These are phyloP conservation scores for Pyrenophora tritici-repentis DNA, from an alignment of 2,329 filamentous ascomycete species.

Conservation along the genomic window DNA sequence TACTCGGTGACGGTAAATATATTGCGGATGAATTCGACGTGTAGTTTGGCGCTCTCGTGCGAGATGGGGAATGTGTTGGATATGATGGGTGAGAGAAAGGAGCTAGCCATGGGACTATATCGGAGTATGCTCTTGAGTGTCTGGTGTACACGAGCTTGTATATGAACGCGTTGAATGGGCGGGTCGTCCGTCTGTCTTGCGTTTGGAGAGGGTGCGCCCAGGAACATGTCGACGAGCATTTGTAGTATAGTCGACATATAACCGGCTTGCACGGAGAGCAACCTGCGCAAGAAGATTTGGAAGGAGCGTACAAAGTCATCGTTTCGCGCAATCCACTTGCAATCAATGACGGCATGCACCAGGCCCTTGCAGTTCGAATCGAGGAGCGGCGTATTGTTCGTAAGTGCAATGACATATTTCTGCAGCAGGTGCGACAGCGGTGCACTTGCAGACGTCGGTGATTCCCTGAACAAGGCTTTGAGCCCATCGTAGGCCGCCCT, in stretches of 20 bases:
- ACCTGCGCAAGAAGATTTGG: slow-evolving; percentile 60
- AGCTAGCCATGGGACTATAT: slow-evolving; percentile 78
- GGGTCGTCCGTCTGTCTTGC: slow-evolving; percentile 60
- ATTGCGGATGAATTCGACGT: slow-evolving; percentile 87
- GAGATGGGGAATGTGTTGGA: slow-evolving; percentile 74
- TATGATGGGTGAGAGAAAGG: slow-evolving; percentile 70
- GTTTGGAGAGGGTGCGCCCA: slow-evolving; percentile 60
- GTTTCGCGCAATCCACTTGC: slow-evolving; percentile 66
- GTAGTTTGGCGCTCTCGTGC: slow-evolving; percentile 75
- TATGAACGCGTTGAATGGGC: slow-evolving; percentile 64
- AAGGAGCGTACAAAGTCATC: slow-evolving; percentile 63
- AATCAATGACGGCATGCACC: slow-evolving; percentile 62
- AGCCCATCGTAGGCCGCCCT: slow-evolving; percentile 62
- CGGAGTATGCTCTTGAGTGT: slow-evolving; percentile 76
- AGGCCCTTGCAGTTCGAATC: slow-evolving; percentile 62
- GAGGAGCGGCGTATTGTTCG: slow-evolving; percentile 60
- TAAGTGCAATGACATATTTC: slow-evolving; percentile 64
- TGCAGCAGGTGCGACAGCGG: slow-evolving; percentile 59
- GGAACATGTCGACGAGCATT: slow-evolving; percentile 81
- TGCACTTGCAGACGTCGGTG: slow-evolving; percentile 54
- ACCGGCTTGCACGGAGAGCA: slow-evolving; percentile 81
- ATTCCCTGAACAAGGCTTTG: slow-evolving; percentile 57
- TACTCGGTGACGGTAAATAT: slow-evolving; percentile 78
- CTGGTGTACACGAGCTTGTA: slow-evolving; percentile 76
- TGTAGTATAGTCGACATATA: slow-evolving; percentile 75